phyloP scores from a whole-genome alignment of 1,284 basidiomycete species.

The Trichosporon asahii region DNA sequence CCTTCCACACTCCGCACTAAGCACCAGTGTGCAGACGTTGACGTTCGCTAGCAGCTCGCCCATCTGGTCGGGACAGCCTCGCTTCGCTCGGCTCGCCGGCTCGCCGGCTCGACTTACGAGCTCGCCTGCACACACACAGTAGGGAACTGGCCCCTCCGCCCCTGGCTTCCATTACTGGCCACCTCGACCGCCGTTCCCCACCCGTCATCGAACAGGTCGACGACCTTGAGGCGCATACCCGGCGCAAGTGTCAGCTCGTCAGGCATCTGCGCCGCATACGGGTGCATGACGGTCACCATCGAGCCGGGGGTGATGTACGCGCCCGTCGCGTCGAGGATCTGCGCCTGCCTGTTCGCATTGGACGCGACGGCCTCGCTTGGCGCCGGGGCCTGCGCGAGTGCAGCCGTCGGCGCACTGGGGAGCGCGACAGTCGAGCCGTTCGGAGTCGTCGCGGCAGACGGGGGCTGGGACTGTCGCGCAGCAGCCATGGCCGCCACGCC shows the following conservation, averaged over 20 bases:
- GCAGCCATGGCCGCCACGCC: background rate
- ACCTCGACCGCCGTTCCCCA: slow-evolving; percentile 42
- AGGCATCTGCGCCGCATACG: slow-evolving; percentile 43
- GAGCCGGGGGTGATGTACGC: slow-evolving; percentile 12
- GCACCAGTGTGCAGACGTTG: too few relatives aligned
- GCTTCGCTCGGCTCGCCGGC: background rate
- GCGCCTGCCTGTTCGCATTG: slow-evolving; percentile 1
- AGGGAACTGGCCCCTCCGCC: slow-evolving; percentile 46
- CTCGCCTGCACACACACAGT: slow-evolving; percentile 33
- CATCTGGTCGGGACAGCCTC: too few relatives aligned
- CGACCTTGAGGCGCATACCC: slow-evolving; percentile 45
- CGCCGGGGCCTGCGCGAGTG: background rate
- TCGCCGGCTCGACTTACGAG: background rate
- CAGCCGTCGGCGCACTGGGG: background rate
- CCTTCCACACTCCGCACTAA: too few relatives aligned
- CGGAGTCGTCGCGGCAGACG: background rate
- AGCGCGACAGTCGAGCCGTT: background rate
- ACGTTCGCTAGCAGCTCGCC: too few relatives aligned
- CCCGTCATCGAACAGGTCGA: slow-evolving; percentile 49
- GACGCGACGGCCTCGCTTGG: background rate
- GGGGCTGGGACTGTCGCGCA: background rate
- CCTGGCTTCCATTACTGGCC: slow-evolving; percentile 29
- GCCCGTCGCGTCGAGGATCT: slow-evolving; percentile 11
- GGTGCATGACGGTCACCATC: slow-evolving; percentile 15
- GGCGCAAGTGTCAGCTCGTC: slow-evolving; percentile 49